Evolutionary conservation across 192 early-diverging fungal species (phyloP).

Genomic region (Mortierella alpina): DNA sequence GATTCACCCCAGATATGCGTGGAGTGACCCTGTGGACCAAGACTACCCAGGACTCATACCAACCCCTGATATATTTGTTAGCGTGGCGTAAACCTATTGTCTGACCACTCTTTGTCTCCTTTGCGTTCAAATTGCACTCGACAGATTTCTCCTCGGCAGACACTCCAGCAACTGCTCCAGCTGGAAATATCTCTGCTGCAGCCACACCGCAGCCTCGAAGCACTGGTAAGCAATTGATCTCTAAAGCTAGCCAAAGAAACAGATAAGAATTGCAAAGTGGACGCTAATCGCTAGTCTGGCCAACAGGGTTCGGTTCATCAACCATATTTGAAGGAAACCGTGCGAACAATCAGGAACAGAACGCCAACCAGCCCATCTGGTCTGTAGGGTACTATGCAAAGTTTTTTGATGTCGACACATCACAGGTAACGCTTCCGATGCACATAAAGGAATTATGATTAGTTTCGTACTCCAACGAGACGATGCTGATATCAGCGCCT

Average conservation of each 20-base stretch:
- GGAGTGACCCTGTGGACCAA: too few species aligned
- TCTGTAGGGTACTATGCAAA: slow-evolving; percentile 88
- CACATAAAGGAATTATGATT: not conserved
- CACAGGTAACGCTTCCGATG: slow-evolving; percentile 63
- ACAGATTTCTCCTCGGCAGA: slow-evolving; percentile 38
- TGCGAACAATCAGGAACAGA: slow-evolving; percentile 18
- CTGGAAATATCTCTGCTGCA: slow-evolving; percentile 33
- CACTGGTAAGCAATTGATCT: slow-evolving; percentile 14
- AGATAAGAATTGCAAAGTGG: not conserved
- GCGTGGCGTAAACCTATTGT: too few species aligned
- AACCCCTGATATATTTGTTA: too few species aligned
- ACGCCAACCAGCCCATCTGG: slow-evolving; percentile 76
- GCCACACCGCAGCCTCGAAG: slow-evolving; percentile 37
- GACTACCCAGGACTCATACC: too few species aligned
- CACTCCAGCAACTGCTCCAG: slow-evolving; percentile 12
- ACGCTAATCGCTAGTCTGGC: not conserved
- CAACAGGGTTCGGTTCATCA: slow-evolving; percentile 28
- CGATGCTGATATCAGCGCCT: too few species aligned
- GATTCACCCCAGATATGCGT: too few species aligned
- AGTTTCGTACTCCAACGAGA: not conserved
- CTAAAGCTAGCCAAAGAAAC: too few species aligned
- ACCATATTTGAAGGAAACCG: slow-evolving; percentile 23
- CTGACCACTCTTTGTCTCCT: not conserved
- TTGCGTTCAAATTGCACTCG: not conserved
- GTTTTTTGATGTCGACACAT: slow-evolving; percentile 95